Conservation (phyloP, 1,284 basidiomycete species). For the Apiotrichum laibachii region DNA sequence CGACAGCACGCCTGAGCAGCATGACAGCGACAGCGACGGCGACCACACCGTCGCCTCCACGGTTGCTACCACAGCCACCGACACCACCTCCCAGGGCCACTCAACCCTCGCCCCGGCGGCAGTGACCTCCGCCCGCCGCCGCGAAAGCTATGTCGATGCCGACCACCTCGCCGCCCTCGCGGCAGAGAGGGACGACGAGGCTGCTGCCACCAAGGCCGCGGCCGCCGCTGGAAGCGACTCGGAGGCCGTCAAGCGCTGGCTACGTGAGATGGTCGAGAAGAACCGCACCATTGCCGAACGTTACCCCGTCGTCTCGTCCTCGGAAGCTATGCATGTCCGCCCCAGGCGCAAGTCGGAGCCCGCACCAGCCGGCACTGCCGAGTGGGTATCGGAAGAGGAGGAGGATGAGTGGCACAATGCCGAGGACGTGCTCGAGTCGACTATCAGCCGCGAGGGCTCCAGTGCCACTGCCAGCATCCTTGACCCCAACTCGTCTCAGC, state of each 20-base stretch:
- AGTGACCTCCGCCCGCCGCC: background rate
- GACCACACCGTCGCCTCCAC: background rate
- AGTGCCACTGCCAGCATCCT: background rate
- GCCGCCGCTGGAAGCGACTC: slow-evolving; percentile 5
- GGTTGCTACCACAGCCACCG: background rate
- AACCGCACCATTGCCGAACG: slow-evolving; percentile 2
- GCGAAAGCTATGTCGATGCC: background rate
- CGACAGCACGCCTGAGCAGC: background rate
- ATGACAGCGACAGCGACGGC: slow-evolving; percentile 4
- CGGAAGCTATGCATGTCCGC: slow-evolving; percentile 18
- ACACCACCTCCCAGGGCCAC: too few species aligned
- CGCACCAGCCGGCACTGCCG: too few species aligned
- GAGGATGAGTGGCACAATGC: too few species aligned
- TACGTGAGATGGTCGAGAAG: slow-evolving; percentile 20
- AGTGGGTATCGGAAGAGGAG: too few species aligned
- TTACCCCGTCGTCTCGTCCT: slow-evolving; percentile 30
- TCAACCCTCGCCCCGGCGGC: background rate
- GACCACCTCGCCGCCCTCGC: background rate
- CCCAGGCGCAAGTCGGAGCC: too few species aligned
- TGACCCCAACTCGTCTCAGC: too few species aligned
- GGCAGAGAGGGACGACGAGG: slow-evolving; percentile 1
- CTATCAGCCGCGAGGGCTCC: too few species aligned
- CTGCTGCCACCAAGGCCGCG: background rate
- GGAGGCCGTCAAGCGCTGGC: slow-evolving; percentile 26
- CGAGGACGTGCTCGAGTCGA: too few species aligned